Evolutionary conservation across 2,329 filamentous ascomycete genomes (phyloP).

Genomic region (Fusarium graminum): DNA sequence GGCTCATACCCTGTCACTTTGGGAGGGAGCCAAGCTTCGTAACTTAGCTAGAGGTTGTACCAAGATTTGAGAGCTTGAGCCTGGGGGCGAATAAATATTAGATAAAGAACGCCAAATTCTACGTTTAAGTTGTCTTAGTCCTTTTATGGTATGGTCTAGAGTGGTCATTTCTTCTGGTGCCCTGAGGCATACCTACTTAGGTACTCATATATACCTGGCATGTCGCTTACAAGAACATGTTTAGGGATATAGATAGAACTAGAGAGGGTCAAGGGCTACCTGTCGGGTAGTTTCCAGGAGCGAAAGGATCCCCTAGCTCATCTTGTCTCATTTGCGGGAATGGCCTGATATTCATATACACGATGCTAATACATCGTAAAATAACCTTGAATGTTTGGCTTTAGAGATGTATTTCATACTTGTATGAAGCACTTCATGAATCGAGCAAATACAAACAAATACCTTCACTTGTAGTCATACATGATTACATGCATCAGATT

Average conservation of each 20-base stretch:
- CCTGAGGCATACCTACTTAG: no score
- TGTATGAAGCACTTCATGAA: background rate
- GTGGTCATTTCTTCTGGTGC: no score
- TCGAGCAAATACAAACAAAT: background rate
- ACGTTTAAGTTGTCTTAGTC: no score
- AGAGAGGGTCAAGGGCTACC: background rate
- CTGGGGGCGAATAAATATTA: no score
- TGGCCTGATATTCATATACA: background rate
- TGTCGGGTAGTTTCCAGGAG: background rate
- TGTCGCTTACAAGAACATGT: background rate
- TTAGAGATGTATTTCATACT: background rate
- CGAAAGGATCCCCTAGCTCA: background rate
- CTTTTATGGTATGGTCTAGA: no score
- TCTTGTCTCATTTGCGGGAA: background rate
- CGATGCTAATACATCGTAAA: background rate
- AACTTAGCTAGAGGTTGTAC: background rate
- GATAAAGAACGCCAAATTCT: no score
- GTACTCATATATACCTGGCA: background rate
- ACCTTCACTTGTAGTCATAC: background rate
- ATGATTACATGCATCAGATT: background rate
- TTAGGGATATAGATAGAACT: background rate
- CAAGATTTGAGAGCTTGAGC: background rate
- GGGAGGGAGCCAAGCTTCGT: background rate
- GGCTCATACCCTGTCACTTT: background rate
- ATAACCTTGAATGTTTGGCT: background rate